These are phyloP conservation scores for Pseudoturritis turrita DNA, from an alignment of 345 rosid genomes.

Conservation along the genomic window DNA sequence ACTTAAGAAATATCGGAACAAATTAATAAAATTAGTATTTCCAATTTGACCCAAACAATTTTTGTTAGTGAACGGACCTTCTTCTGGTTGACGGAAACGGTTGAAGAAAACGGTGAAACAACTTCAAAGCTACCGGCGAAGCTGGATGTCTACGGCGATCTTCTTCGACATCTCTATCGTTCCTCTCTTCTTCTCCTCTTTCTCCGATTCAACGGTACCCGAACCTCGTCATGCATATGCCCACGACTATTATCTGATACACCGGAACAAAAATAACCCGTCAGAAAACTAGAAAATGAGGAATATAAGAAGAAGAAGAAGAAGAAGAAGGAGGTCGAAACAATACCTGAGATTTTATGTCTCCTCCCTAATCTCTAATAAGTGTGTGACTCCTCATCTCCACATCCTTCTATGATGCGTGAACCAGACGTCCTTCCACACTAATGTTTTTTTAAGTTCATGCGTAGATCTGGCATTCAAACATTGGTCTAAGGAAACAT, in stretches of 20 bases:
- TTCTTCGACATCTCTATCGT: conserved; percentile 32
- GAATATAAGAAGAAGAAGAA: background rate
- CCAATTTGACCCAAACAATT: background rate
- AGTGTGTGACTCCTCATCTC: too few relatives aligned
- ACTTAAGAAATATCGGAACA: conserved; percentile 13
- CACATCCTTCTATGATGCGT: too few relatives aligned
- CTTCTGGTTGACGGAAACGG: conserved; percentile 45
- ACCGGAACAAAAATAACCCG: background rate
- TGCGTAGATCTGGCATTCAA: too few relatives aligned
- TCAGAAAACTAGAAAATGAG: background rate
- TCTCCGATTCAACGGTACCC: conserved; percentile 31
- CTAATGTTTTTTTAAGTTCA: too few relatives aligned
- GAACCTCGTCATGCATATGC: conserved; percentile 26
- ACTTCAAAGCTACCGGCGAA: conserved; percentile 41
- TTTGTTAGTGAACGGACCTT: conserved; percentile 26
- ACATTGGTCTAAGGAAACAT: too few relatives aligned
- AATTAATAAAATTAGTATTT: background rate
- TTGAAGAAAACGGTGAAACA: conserved; percentile 41
- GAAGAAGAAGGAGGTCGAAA: background rate
- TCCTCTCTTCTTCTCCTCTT: conserved; percentile 39
- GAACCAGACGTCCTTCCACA: too few relatives aligned
- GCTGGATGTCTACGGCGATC: conserved; percentile 35
- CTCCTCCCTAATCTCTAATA: conserved; percentile 4
- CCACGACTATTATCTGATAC: conserved; percentile 30
- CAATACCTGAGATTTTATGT: conserved; percentile 29